Evolutionary conservation across 768 basidiomycete genomes (phyloP), one percentile per base, ranked within the genome.

Genomic region (Boletus coccyginus): DNA sequence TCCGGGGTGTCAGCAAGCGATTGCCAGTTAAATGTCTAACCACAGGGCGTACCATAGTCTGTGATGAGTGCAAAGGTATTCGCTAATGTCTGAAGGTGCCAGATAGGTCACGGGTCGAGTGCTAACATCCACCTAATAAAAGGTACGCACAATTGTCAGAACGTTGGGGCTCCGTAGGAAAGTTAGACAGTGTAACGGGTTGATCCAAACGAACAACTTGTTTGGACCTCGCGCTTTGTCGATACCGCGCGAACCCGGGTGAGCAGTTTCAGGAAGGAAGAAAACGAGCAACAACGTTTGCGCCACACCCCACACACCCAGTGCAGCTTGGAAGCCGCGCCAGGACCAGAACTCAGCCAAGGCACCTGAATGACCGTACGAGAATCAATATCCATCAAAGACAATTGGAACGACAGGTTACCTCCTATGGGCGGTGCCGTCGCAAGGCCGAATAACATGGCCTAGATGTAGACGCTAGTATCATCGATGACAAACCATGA

Each of bases 221-320:
- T 54, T 61, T 3, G 60, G 57, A 3, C 62, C 49, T 41, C 57
- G 56, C 10, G 67, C 56, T 56, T 81, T 82, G 52, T 85, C 84
- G 1, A 86, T 73, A 0, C 84, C 81, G 38, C 78, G 72, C 3
- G 77, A 63, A 11, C 82, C 78, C 2, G 87, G 86, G 59, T 85
- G 83, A 49, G 79, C 81, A 3, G 87, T 89, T 62, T 89, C 87
- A 0, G 86, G 87, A 21, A 87, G 76, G 50, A 75, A 77, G 4
- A 78, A 42, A 3, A 66, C 49, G 27, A 86, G 74, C 4, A 71
- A 58, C 7, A 77, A 11, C 33, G 81, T 73, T 2, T 74, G 70
- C 0, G 76, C 12, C 1, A 79, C 35, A 4, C 78, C 80, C 32
- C 72, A 65, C 0, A 74, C 33, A 3, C 77, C 79, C 1, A 89